These are phyloP conservation scores for Pythium aristosporum DNA, from an alignment of 352 stramenopile species.

Conservation along the genomic window DNA sequence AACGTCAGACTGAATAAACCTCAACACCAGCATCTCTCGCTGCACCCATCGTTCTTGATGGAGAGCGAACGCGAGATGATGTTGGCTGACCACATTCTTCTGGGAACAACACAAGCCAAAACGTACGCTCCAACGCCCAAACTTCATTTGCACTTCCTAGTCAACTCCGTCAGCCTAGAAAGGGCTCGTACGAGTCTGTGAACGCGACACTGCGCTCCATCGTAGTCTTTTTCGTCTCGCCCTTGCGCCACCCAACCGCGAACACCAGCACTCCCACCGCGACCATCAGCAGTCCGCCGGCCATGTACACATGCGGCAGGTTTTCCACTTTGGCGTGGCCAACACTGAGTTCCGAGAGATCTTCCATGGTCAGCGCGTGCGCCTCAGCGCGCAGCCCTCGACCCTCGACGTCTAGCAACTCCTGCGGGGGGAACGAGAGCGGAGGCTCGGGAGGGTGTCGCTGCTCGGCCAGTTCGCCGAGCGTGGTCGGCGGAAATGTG, in stretches of 20 bases:
- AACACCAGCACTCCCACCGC: not conserved
- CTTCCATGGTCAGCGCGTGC: not conserved
- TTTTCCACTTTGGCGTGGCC: not conserved
- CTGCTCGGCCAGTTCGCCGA: not conserved
- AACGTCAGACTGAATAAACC: too few species aligned
- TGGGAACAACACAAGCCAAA: not conserved
- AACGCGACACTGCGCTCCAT: not conserved
- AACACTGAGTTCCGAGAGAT: conserved; percentile 7
- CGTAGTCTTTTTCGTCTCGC: not conserved
- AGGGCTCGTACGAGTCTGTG: conserved; percentile 10
- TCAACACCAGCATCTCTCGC: too few species aligned
- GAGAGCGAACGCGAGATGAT: too few species aligned
- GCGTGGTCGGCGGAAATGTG: not conserved
- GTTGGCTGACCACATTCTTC: too few species aligned
- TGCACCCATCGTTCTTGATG: too few species aligned
- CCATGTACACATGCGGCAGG: conserved; percentile 3
- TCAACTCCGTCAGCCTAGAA: not conserved
- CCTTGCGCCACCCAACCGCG: not conserved
- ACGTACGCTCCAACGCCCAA: not conserved
- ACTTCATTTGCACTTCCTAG: not conserved
- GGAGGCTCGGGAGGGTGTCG: conserved; percentile 4
- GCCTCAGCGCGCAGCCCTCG: conserved; percentile 1
- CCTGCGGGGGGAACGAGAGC: not conserved
- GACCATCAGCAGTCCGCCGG: not conserved
- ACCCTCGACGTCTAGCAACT: not conserved